A percentile compares a stretch with the other conserved stretches of the same genome.
phyloP scores from a whole-genome alignment of 768 basidiomycete species.

The Termitomyces sp. region DNA sequence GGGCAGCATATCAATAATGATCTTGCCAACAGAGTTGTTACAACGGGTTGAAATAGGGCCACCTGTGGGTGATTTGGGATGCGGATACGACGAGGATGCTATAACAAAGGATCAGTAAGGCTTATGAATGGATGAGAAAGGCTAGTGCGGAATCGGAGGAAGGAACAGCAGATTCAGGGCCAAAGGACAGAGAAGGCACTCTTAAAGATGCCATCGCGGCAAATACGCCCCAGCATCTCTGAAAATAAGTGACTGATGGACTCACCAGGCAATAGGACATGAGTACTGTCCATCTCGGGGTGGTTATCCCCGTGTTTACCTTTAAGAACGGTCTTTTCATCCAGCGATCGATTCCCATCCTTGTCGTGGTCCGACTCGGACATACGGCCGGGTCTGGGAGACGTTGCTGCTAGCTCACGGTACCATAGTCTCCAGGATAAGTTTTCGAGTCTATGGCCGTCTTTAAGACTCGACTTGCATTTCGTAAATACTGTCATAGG shows the following conservation, averaged over 20 bases:
- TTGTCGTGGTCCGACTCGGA: slow-evolving; percentile 19
- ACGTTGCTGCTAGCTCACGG: slow-evolving; percentile 44
- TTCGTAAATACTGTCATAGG: slow-evolving; percentile 82
- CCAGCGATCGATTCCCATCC: slow-evolving; percentile 5
- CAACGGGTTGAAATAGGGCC: slow-evolving; percentile 2
- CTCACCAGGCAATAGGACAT: slow-evolving; percentile 6
- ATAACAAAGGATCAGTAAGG: slow-evolving; percentile 3
- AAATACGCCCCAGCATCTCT: background rate
- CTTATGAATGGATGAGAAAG: slow-evolving; percentile 6
- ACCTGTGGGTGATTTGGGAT: background rate
- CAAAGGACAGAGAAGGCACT: background rate
- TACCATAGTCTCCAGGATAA: slow-evolving; percentile 87
- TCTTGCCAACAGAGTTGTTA: slow-evolving; percentile 18
- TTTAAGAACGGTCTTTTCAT: slow-evolving; percentile 12
- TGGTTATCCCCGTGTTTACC: background rate
- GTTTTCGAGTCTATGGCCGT: slow-evolving; percentile 83
- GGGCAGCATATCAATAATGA: slow-evolving; percentile 62
- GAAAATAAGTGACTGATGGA: background rate
- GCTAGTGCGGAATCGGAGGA: background rate
- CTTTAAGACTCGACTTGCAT: slow-evolving; percentile 73
- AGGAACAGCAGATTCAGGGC: slow-evolving; percentile 2
- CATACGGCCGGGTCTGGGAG: background rate
- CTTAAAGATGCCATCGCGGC: background rate
- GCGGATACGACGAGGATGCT: background rate
- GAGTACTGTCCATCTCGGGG: background rate